A percentile compares a stretch with the other conserved stretches of the same genome.
These are phyloP conservation scores for Coemansia sp. DNA, from an alignment of 192 early-diverging fungal genomes.

Conservation along the genomic window DNA sequence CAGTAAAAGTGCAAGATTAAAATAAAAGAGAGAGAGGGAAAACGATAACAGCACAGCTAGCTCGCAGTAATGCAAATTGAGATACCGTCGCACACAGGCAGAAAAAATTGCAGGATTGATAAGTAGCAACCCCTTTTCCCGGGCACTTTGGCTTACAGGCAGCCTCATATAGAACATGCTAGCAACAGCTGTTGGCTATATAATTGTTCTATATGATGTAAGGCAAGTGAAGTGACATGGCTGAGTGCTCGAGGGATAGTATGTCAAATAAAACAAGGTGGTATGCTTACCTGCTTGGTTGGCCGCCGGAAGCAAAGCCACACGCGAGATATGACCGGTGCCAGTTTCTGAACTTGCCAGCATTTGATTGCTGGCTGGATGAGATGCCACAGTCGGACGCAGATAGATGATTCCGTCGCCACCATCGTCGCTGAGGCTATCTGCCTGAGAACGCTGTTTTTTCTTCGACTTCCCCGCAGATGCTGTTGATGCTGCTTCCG, in stretches of 20 bases:
- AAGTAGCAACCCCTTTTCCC: no score
- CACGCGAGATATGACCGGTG: not conserved
- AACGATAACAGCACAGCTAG: not conserved
- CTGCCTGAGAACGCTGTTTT: not conserved
- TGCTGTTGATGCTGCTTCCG: not conserved
- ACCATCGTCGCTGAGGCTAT: slow-evolving; percentile 1
- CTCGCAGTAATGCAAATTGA: no score
- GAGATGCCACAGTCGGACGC: not conserved
- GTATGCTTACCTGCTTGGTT: slow-evolving; percentile 25
- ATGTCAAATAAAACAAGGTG: not conserved
- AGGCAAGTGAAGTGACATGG: no score
- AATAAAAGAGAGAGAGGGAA: not conserved
- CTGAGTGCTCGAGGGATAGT: no score
- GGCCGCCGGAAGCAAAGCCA: slow-evolving; percentile 6
- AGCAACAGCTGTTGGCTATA: no score
- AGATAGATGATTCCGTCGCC: slow-evolving; percentile 2
- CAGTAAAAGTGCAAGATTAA: not conserved
- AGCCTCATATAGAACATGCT: no score
- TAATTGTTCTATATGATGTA: no score
- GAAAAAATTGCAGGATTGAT: no score
- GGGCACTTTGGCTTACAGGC: no score
- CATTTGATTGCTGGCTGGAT: not conserved
- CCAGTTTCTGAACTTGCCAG: not conserved
- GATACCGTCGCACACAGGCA: no score
- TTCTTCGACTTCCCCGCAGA: slow-evolving; percentile 1